Base-by-base conservation (phyloP, 1,284 basidiomycete species). In the Meripilus lineatus region DNA sequence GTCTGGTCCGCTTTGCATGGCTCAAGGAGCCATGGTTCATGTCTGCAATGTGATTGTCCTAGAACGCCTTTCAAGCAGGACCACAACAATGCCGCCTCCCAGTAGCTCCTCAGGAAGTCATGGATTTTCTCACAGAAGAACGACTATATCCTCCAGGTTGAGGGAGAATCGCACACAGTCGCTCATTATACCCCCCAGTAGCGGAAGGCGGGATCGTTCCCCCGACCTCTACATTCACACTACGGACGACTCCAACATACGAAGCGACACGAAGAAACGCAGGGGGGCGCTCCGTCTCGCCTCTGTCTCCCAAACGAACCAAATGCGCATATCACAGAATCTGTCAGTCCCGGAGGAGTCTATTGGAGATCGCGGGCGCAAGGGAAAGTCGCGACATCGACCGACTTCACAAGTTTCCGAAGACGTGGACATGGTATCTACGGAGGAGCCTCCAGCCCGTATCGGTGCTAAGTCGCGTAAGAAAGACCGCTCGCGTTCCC, bases 401-500 rank as follows among this genome's bases (percentile, higher is more conserved):
- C 39, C 51, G 8, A 40, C 33, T 14, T 38, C 52, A 2, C 41
- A 47, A 18, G 45, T 56, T 15, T 46, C 47, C 18, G 53, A 50
- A 22, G 50, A 53, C 11, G 45, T 44, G 5, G 55, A 57, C 10
- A 47, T 50, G 13, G 38, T 44, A 24, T 49, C 55, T 4, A 32
- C 50, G 2, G 45, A 51, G 17, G 53, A 57, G 15, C 34, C 32
- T n/a, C 43, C 42, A 11, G n/a, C 37, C 2, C 32, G 15, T 20
- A 45, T 42, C 13, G 42, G 39, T 6, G 40, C 41, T 3, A 51
- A 53, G 25, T 38, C 46, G 17, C 60, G 54, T 48, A 52, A 55
- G 22, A 59, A 51, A 40, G 61, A 59, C 8, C 50, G 56, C 1
- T 63, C 61, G 3, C 52, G 53, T 17, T 60, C 59, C 4, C 51